Base-by-base conservation (phyloP, 768 basidiomycete genomes). In the Xanthoconium purpureum region DNA sequence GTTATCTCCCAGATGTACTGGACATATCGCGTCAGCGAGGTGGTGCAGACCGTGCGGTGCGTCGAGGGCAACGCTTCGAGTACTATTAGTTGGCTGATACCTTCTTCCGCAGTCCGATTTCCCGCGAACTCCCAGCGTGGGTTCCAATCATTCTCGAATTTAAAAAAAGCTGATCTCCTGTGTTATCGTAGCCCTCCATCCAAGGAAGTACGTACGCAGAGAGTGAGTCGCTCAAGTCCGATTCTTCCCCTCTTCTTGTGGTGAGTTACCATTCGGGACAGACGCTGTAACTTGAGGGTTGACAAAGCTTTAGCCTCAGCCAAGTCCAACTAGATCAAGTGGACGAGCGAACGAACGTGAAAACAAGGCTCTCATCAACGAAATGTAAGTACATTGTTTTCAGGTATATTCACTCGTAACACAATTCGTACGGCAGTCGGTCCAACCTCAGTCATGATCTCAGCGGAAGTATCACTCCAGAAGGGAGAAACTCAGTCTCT, bases 381-480 rank as follows among this genome's bases (percentile, higher is more conserved):
- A 60, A 50, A 62, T 67, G 65, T 62, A 36, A 38, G 46, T 18
- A 7, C 17, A 13, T 3, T 47, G 2, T 30, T 6, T 17, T 11
- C 11, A 32, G 3, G 28, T 49, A 29, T 10, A 43, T 46, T 39
- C 15, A 1, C 28, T 33, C n/a, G 1, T 32, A 2, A 18, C 36
- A 56, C n/a, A 66, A 30, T 33, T 52, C 14, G 18, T 20, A 12
- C 14, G 15, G 9, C 38, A 66, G 65, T 40, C 63, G 49, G 29
- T 62, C 60, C 9, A 15, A 37, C 28, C 52, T 55, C 42, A 18
- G 17, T 14, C 35, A 52, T n/a, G 54, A 66, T 40, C 65, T 66
- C 17, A 64, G 59, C n/a, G 44, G 46, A 1, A 56, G 7, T 5
- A 62, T 66, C 28, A 3, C 42, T 0, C 44, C 37, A 10, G 66